Base-by-base conservation (phyloP, 805 yeast species). In the Candida rishiriensis region DNA sequence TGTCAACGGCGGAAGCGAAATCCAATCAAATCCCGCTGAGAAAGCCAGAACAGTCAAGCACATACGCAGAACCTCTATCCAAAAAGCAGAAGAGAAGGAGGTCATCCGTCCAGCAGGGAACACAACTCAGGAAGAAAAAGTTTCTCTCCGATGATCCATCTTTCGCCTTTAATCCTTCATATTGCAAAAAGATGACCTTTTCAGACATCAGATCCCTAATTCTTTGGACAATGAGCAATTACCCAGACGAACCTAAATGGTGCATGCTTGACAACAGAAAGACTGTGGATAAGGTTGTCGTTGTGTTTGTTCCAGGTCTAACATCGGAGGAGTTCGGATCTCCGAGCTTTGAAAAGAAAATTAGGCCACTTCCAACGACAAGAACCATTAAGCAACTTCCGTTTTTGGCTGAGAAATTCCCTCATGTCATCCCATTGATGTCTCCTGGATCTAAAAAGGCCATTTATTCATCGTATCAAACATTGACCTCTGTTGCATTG, bases 221-320 rank as follows among this genome's bases (percentile, higher is more conserved):
- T 0, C 52, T 75, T 12, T 73, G 66, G 54, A 51, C 71, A 7
- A 55, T 75, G 44, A 63, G 70, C 8, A 74, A 70, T 29, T 66
- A 65, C 6, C 61, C 69, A 38, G 61, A 61, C 33, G 60, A 68
- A 1, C 82, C 83, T 1, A 59, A 61, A 11, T 79, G 81, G 79
- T 51, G 76, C n/a, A 61, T 65, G 14, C 53, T 85, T 6, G 64
- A 56, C 2, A 81, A 83, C 50, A 65, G 76, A 39, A 53, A 59
- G 16, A 61, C 69, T 3, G 65, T 86, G 2, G 59, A 70, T n/a
- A 78, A 76, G 46, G 73, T 83, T 2, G 79, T 85, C 0, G 65
- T 79, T 18, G 60, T 86, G 3, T 66, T 81, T 41, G 75, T 79
- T 3, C 88, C 93, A 0, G 96, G 95, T 0, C 59, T 89, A 11